Conservation (phyloP, 768 basidiomycete species). For the Phylloporus scabripes region DNA sequence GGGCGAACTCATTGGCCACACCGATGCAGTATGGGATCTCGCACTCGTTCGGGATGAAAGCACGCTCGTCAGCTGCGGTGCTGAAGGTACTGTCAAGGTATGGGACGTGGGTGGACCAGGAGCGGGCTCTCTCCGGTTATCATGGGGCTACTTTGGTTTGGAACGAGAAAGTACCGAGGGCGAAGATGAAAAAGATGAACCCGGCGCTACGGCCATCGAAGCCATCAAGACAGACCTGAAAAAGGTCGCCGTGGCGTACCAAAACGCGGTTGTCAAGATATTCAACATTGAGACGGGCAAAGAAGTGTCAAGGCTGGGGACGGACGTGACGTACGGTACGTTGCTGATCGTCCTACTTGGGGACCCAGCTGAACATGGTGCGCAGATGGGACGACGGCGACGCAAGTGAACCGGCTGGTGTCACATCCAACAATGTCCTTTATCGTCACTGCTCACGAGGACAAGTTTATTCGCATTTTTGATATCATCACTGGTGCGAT, state of each 20-base stretch:
- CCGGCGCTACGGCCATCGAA: slow-evolving; percentile 78
- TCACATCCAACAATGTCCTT: slow-evolving; percentile 90
- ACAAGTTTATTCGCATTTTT: slow-evolving; percentile 88
- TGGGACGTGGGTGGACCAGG: slow-evolving; percentile 81
- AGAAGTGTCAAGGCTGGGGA: slow-evolving; percentile 58
- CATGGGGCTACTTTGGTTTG: slow-evolving; percentile 76
- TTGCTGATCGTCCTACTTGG: slow-evolving; percentile 1
- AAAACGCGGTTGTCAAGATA: slow-evolving; percentile 83
- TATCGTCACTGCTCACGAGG: slow-evolving; percentile 88
- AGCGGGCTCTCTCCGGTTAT: slow-evolving; percentile 55
- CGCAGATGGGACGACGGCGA: slow-evolving; percentile 65
- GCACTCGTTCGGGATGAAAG: slow-evolving; percentile 79
- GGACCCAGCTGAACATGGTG: slow-evolving; percentile 1
- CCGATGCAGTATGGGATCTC: slow-evolving; percentile 96
- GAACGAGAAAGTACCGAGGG: slow-evolving; percentile 39
- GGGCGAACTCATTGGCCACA: slow-evolving; percentile 84
- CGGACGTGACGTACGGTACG: slow-evolving; percentile 55
- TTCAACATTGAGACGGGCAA: slow-evolving; percentile 89
- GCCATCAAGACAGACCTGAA: slow-evolving; percentile 78
- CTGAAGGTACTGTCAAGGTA: slow-evolving; percentile 88
- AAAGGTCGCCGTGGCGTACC: slow-evolving; percentile 86
- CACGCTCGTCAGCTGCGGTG: slow-evolving; percentile 82
- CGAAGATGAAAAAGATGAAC: slow-evolving; percentile 41
- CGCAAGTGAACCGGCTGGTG: slow-evolving; percentile 80
- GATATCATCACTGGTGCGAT: slow-evolving; percentile 73